Evolutionary conservation across 208 protist genomes (phyloP), one percentile per base, ranked within the genome.

Genomic region (Wallacemonas sp.): DNA sequence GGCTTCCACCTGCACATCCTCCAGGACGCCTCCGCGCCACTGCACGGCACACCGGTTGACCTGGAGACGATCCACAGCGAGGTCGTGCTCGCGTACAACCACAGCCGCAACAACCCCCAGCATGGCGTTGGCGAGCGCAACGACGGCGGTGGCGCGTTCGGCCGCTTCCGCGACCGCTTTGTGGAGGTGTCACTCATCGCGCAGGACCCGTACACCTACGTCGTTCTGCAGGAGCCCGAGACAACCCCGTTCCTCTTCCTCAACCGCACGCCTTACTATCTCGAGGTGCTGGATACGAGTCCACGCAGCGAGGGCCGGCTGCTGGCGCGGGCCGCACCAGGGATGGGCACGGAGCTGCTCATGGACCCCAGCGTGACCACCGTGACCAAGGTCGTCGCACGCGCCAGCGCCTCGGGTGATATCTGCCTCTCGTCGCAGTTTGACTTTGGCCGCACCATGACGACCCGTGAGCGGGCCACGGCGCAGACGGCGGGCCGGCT

Each of bases 61-160:
- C 76, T 96, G 27, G 90, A 96, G 56, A 87, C 79, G 39, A 88
- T 96, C 32, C 76, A 80, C 70, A 87, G 62, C 62, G 77, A 84
- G 67, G 58, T 77, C 34, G 71, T 95, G 29, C 52, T 95, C n/a
- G 80, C 78, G 26, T 87, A 92, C 74, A 64, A 66, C 19, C 65
- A 58, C 52, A 66, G 67, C 48, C 67, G 32, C n/a, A 38, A 17
- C 70, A 32, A 11, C 46, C 5, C 33, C 12, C 27, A 64, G 2
- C 23, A 24, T 23, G 47, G 8, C 19, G 16, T 12, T 47, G 17
- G 46, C 29, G 38, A 41, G 19, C 24, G 34, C 32, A 24, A 34
- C 46, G 65, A 41, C n/a, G 61, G 49, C 16, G 43, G 4, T 48
- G 29, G 48, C 46, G 16, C 34, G 24, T 16, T 1, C 39, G 24